Evolutionary conservation across 495 filamentous ascomycete species (phyloP).

Genomic region (Collariella sp.): DNA sequence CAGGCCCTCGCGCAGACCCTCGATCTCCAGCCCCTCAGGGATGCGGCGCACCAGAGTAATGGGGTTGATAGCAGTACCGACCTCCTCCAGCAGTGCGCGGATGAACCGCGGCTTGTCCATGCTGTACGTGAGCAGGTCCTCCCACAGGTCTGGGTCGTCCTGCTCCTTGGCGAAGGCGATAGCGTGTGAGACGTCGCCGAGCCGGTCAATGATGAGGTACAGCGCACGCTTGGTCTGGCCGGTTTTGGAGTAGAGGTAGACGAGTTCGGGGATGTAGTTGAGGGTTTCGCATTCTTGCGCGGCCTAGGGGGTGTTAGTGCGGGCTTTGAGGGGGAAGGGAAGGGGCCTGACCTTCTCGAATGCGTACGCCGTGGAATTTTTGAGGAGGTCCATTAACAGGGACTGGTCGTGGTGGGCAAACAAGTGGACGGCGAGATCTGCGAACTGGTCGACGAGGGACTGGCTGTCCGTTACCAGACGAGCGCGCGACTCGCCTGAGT

Average conservation of each 20-base stretch:
- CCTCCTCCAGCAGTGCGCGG: slow-evolving; percentile 81
- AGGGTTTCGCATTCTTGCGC: slow-evolving; percentile 66
- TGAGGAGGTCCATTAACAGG: slow-evolving; percentile 79
- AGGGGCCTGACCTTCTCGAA: slow-evolving; percentile 51
- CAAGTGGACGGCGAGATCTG: slow-evolving; percentile 72
- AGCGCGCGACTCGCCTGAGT: slow-evolving; percentile 35
- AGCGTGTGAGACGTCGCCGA: slow-evolving; percentile 81
- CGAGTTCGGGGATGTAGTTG: slow-evolving; percentile 78
- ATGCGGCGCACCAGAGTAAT: slow-evolving; percentile 84
- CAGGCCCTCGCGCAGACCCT: slow-evolving; percentile 77
- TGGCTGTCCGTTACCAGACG: slow-evolving; percentile 51
- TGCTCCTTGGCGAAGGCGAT: slow-evolving; percentile 92
- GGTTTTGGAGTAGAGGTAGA: slow-evolving; percentile 89
- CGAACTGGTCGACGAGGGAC: slow-evolving; percentile 73
- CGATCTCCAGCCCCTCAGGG: slow-evolving; percentile 82
- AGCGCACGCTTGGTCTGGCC: slow-evolving; percentile 86
- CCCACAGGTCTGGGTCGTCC: slow-evolving; percentile 83
- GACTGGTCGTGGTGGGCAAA: slow-evolving; percentile 76
- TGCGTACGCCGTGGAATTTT: slow-evolving; percentile 68
- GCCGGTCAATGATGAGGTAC: slow-evolving; percentile 78
- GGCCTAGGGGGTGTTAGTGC: slow-evolving; percentile 39
- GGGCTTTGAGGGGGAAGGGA: neutral
- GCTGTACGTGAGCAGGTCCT: slow-evolving; percentile 84
- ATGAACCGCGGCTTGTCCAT: slow-evolving; percentile 98
- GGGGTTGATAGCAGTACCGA: slow-evolving; percentile 84